Conservation (phyloP, 2,329 filamentous ascomycete species). For the Alternaria sp. region DNA sequence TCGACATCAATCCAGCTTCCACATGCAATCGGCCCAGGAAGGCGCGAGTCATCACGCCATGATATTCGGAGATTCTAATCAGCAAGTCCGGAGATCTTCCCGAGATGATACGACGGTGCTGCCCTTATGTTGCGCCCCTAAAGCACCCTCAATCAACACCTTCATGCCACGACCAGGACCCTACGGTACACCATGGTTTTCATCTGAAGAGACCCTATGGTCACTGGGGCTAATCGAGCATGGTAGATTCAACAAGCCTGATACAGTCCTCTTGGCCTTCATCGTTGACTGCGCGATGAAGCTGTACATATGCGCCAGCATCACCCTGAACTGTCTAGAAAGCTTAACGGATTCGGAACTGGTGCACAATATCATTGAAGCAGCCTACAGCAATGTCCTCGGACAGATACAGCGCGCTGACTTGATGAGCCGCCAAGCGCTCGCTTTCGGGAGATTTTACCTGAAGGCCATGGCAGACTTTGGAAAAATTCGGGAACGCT, state of each 20-base stretch:
- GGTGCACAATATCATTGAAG: neutral
- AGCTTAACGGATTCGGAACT: neutral
- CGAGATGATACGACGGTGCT: neutral
- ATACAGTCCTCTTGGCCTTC: constrained; percentile 1
- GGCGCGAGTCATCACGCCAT: neutral
- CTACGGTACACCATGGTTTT: neutral
- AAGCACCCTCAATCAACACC: neutral
- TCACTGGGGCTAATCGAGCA: neutral
- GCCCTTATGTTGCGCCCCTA: neutral
- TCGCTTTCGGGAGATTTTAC: neutral
- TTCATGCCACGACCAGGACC: neutral
- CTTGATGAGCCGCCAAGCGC: neutral
- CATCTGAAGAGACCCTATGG: neutral
- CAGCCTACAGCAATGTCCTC: neutral
- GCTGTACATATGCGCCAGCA: neutral
- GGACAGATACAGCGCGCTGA: neutral
- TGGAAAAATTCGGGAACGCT: neutral
- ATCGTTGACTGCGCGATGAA: constrained; percentile 3
- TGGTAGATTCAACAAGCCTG: neutral
- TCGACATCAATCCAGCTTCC: neutral
- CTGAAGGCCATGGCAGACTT: neutral
- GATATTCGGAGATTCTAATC: neutral
- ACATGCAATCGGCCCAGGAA: neutral
- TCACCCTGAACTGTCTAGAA: neutral
- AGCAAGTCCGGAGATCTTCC: neutral